Percentiles rank a stretch among this genome's conserved stretches.
phyloP scores from a whole-genome alignment of 176 grass and related monocot genomes.

The sorghum (Sorghum bicolor) region Sorghum_bicolor_NCBIv3 NC_012873.2:2828001-2828500 shows the following conservation, averaged over 20 bases:
- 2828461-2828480: slow-evolving; percentile 56
- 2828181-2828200: slow-evolving; percentile 90
- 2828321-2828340: slow-evolving; percentile 91
- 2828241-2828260: slow-evolving; percentile 59
- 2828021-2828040: background rate
- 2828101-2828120: background rate
- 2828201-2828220: slow-evolving; percentile 88
- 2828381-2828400: slow-evolving; percentile 17
- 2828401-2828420: background rate
- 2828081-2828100: background rate
- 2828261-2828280: slow-evolving; percentile 80
- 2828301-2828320: slow-evolving; percentile 81
- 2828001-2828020: background rate
- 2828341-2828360: slow-evolving; percentile 86
- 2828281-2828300: slow-evolving; percentile 73
- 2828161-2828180: slow-evolving; percentile 48
- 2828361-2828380: slow-evolving; percentile 63
- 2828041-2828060: background rate
- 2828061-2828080: background rate
- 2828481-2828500: slow-evolving; percentile 82
- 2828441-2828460: slow-evolving; percentile 56
- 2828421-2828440: slow-evolving; percentile 1
- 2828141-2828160: background rate
- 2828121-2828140: background rate
- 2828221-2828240: slow-evolving; percentile 93